Base-by-base conservation (phyloP, 2,329 filamentous ascomycete genomes). In the Phialocephala subalpina region DNA sequence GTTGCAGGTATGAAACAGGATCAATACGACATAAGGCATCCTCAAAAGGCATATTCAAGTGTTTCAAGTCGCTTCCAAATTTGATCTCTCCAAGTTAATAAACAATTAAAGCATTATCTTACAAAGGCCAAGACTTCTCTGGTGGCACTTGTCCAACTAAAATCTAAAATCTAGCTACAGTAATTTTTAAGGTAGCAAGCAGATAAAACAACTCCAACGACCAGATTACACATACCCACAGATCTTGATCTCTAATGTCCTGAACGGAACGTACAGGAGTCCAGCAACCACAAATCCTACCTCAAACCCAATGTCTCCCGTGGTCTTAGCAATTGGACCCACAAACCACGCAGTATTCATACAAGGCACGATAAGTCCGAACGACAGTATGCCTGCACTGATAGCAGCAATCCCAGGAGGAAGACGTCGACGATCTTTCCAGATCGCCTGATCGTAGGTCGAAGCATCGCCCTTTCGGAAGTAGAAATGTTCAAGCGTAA, bases 301-400 rank as follows among this genome's bases (percentile, higher is more conserved):
- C 78, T 91, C 88, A 64, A 91, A 90, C 0, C 88, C 89, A 74
- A 91, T 85, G 22, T 86, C 87, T 47, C 87, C 83, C 57, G 88
- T 89, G n/a, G 86, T 79, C 65, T 81, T 79, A 0, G 87, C 89
- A 68, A 92, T 86, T 0, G 89, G 89, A 0, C 90, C 90, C 1
- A 86, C 84, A 70, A 80, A 90, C 89, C 89, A 92, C 0, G 80
- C 76, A 77, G 92, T 89, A 36, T 83, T 83, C 88, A 92, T 92
- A 7, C 90, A 82, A 74, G 90, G 88, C n/a, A 90, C 90, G 1
- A 82, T 80, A 49, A 91, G 78, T 55, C 90, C 90, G 69, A 70
- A 70, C 0, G 65, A 58, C 20, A 66, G 27, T 59, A 84, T 84
- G 71, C 81, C 81, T 75, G 92, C 91, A 0, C 89, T 86, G 1